A percentile compares a stretch with the other conserved stretches of the same genome.
These are phyloP conservation scores for Scedosporium minutisporum DNA, from an alignment of 2,329 filamentous ascomycete species.

Conservation along the genomic window DNA sequence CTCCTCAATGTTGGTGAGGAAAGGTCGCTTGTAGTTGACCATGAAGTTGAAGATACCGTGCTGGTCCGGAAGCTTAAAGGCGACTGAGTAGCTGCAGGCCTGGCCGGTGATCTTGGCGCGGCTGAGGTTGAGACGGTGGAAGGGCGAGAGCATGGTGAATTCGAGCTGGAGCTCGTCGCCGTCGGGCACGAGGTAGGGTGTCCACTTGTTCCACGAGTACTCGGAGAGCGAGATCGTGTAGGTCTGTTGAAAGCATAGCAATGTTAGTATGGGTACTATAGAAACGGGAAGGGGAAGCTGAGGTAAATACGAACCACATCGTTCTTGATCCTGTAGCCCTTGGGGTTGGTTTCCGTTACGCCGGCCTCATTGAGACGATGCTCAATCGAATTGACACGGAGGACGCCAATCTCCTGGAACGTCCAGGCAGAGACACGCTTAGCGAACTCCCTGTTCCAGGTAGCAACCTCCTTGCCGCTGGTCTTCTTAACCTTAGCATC, in stretches of 20 bases:
- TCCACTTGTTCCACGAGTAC: constrained; percentile 64
- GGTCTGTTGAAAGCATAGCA: constrained; percentile 37
- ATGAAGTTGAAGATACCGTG: constrained; percentile 99
- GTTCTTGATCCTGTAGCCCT: constrained; percentile 92
- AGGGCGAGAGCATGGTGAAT: constrained; percentile 97
- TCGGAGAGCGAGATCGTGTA: constrained; percentile 85
- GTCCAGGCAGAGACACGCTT: constrained; percentile 85
- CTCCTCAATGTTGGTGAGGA: constrained; percentile 81
- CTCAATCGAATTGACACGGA: constrained; percentile 74
- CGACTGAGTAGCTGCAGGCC: constrained; percentile 61
- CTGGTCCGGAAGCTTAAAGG: constrained; percentile 84
- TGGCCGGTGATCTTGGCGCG: constrained; percentile 49
- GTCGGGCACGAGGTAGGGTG: constrained; percentile 60
- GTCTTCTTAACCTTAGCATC: constrained; percentile 57
- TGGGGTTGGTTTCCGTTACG: constrained; percentile 60
- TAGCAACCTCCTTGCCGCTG: constrained; percentile 44
- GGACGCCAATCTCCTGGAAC: constrained; percentile 85
- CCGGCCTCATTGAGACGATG: constrained; percentile 57
- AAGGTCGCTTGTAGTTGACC: constrained; percentile 93
- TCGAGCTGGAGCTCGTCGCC: constrained; percentile 81
- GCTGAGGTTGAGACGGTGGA: constrained; percentile 73
- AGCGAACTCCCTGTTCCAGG: constrained; percentile 77
- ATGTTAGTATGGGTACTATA: constrained; percentile 16
- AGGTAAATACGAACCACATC: constrained; percentile 64
- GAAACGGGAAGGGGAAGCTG: background rate